Conservation (phyloP, 2,329 filamentous ascomycete genomes). For the Neophaeococcomyces mojaviensis region DNA sequence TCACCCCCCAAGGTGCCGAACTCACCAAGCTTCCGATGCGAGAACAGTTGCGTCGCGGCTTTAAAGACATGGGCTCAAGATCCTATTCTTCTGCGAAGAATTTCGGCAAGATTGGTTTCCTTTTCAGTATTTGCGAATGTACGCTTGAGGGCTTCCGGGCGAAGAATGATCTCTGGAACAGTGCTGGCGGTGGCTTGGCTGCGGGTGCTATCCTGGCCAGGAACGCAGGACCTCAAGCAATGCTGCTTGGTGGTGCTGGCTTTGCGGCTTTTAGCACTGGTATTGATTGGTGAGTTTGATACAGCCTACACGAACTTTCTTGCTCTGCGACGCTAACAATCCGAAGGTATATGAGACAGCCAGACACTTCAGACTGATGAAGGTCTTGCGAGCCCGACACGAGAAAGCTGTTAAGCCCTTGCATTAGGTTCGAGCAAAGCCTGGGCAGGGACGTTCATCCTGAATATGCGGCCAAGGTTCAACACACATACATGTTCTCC, state of each 20-base stretch:
- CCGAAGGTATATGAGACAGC: no score
- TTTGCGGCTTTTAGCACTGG: conserved; percentile 90
- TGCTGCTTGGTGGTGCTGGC: conserved; percentile 77
- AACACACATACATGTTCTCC: no score
- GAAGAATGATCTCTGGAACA: conserved; percentile 89
- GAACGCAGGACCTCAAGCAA: conserved; percentile 82
- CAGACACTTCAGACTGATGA: no score
- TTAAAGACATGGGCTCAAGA: conserved; percentile 88
- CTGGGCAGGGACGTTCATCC: no score
- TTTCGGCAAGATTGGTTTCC: conserved; percentile 85
- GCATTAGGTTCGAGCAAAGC: no score
- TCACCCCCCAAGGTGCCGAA: conserved; percentile 51
- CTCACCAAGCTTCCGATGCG: conserved; percentile 64
- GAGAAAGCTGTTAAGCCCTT: no score
- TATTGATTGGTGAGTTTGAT: conserved; percentile 58
- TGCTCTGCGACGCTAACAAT: no score
- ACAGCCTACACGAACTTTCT: no score
- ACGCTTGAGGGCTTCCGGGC: conserved; percentile 83
- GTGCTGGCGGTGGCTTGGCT: conserved; percentile 77
- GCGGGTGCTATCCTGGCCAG: conserved; percentile 84
- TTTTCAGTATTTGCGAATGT: conserved; percentile 91
- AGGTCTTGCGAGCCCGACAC: no score
- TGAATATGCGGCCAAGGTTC: no score
- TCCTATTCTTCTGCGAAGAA: conserved; percentile 83
- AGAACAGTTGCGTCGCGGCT: conserved; percentile 75